Evolutionary conservation across 1,284 basidiomycete genomes (phyloP), one percentile per base, ranked within the genome.

Genomic region (Fistulinella staudtii): DNA sequence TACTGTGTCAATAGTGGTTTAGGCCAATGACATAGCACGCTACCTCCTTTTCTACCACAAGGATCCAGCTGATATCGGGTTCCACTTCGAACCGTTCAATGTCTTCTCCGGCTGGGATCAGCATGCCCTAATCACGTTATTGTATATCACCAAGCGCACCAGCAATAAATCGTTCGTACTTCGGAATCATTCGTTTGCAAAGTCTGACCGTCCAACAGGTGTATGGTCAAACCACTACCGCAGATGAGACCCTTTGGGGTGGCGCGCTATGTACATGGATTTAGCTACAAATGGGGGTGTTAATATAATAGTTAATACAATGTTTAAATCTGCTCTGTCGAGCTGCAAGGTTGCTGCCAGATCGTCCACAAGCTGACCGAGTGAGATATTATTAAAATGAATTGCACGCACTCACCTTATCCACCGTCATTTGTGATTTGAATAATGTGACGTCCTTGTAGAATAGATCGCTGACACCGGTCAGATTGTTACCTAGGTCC

Each of bases 41-140:
- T 31, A 86, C 93, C 68, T 97, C 93, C 69, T 97, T 97, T 65
- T 97, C 93, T 10, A 96, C 77, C 1, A 96, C 70, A 14, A 96
- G 71, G 5, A 95, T 76, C 86, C 89, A 96, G 1, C 72, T 54
- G 5, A 91, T 57, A 31, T 73, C 65, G 7, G 74, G 65, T 1
- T 71, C 61, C 0, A 85, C 57, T 17, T 75, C 68, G 47, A 93
- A 75, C 0, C 68, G 67, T 8, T 70, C 63, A 31, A 95, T 85
- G 35, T 82, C 78, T 58, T 90, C 87, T 18, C 76, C 74, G 0
- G 76, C 73, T 2, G 91, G 91, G 46, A 95, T 88, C 21, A 94
- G 70, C 0, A 76, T 72, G 2, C 80, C 78, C 89, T 93, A 51
- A 29, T 38, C 8, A 23, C 23, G 17, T 11, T 6, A 39, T 23